Conservation (phyloP, 805 yeast genomes). For the Debaryomyces tyrocola region DNA sequence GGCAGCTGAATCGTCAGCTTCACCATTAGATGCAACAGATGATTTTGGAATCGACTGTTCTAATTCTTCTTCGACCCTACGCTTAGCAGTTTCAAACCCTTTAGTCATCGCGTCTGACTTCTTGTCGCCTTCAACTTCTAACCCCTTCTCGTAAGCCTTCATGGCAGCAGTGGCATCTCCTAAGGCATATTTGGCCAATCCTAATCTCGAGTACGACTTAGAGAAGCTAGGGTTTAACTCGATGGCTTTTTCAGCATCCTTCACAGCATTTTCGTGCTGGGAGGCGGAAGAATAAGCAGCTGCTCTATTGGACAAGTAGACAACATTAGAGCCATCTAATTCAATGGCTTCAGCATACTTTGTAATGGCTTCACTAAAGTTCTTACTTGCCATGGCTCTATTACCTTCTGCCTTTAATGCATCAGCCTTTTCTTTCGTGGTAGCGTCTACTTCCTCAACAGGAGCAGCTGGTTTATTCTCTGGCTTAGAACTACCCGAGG, state of each 20-base stretch:
- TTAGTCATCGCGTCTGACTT: slow-evolving; percentile 88
- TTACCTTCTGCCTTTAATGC: slow-evolving; percentile 83
- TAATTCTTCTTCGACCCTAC: slow-evolving; percentile 76
- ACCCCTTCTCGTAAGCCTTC: slow-evolving; percentile 86
- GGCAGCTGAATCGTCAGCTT: slow-evolving; percentile 24
- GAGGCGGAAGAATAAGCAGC: slow-evolving; percentile 87
- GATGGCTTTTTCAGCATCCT: slow-evolving; percentile 83
- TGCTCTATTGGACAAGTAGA: slow-evolving; percentile 90
- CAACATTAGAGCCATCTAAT: slow-evolving; percentile 69
- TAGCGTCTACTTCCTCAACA: slow-evolving; percentile 45
- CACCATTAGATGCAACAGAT: slow-evolving; percentile 26
- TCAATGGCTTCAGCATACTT: slow-evolving; percentile 81
- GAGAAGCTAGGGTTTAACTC: slow-evolving; percentile 76
- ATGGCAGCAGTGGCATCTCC: slow-evolving; percentile 90
- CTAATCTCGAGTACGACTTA: slow-evolving; percentile 93
- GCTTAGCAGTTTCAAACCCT: slow-evolving; percentile 92
- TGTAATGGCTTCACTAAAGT: slow-evolving; percentile 68
- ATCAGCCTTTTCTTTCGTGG: slow-evolving; percentile 73
- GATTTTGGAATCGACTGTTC: slow-evolving; percentile 37
- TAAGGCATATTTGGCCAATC: slow-evolving; percentile 89
- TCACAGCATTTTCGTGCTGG: slow-evolving; percentile 73
- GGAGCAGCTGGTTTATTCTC: slow-evolving; percentile 32
- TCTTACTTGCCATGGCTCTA: slow-evolving; percentile 76
- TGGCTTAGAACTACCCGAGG: slow-evolving; percentile 2
- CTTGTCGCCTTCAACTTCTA: slow-evolving; percentile 80